Base-by-base conservation (phyloP, 2,329 filamentous ascomycete species). In the Chaetomiaceae sp. region DNA sequence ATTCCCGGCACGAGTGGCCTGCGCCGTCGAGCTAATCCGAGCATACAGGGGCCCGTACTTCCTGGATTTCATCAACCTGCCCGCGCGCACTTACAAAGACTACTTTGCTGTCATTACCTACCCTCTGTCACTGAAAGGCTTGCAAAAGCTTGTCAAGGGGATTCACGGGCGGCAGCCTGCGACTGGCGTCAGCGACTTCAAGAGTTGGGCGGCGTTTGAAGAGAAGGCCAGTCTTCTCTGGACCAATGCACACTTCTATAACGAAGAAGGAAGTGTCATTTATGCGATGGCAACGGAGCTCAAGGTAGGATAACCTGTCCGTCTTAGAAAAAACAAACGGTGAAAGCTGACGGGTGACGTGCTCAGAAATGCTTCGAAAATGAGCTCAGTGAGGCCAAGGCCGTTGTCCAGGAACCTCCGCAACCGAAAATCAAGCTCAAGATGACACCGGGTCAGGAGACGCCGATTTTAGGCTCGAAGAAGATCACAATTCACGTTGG, bases 211-310 rank as follows among this genome's bases (percentile, higher is more conserved):
- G 47, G 76, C 81, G 1, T 88, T 95, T 55, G 88, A 88, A 62
- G 82, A 89, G 44, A 86, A 86, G 59, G 75, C 87, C 11, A 86
- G 82, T 58, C 75, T 87, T 42, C 81, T 96, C 35, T 96, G 90
- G 90, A 77, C 76, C 39, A 96, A 96, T 64, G 88, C 89, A 0
- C 85, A 82, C 59, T 84, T 84, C 49, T 96, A 91, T 71, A 96
- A 96, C 56, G 88, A 95, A 64, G 89, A 95, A 60, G 86, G 84
- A 4, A 95, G 90, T 59, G 84, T 88, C 14, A 90, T 95, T 42
- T 88, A 83, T 53, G 73, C 78, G 18, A 72, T 93, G 50, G 88
- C 88, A 1, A 78, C 82, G 39, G 82, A 93, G 49, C 77, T 96
- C 6, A 83, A 94, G 78, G 87, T 88, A 69, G 39, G 62, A 17